phyloP scores from a whole-genome alignment of 805 yeast genomes.

The Wickerhamomyces queroliae region DNA sequence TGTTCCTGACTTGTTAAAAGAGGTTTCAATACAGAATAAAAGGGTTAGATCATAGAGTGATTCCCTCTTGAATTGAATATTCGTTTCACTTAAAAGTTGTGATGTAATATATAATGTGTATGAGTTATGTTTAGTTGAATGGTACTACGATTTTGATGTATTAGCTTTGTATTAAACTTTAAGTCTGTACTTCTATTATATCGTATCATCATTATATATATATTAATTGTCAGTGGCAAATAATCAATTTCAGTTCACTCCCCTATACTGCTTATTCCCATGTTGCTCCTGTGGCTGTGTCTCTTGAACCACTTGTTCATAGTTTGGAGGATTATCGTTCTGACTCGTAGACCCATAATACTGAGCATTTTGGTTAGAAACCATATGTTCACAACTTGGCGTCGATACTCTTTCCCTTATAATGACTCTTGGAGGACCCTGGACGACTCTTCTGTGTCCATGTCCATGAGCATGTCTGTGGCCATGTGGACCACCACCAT shows the following conservation, averaged over 20 bases:
- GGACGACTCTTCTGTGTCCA: background rate
- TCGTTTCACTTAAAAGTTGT: too few relatives aligned
- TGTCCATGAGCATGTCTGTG: conserved; percentile 3
- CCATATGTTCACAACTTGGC: conserved; percentile 7
- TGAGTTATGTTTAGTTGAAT: background rate
- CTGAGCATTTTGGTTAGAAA: conserved; percentile 1
- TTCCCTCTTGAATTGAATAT: too few relatives aligned
- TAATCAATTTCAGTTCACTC: background rate
- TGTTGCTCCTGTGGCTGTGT: background rate
- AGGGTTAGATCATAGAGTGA: too few relatives aligned
- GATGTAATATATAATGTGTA: too few relatives aligned
- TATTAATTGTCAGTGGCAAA: background rate
- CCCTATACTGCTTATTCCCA: too few relatives aligned
- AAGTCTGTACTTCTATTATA: too few relatives aligned
- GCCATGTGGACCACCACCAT: conserved; percentile 1
- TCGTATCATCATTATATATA: too few relatives aligned
- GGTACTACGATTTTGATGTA: too few relatives aligned
- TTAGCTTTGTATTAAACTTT: too few relatives aligned
- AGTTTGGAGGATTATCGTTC: conserved; percentile 16
- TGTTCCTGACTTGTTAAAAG: background rate
- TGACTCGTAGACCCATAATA: conserved; percentile 10
- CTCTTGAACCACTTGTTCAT: conserved; percentile 4
- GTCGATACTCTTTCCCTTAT: conserved; percentile 9
- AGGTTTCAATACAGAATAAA: background rate
- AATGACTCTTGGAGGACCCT: conserved; percentile 2